These are phyloP conservation scores for Coemansia sp. DNA, from an alignment of 192 early-diverging fungal species.

Conservation along the genomic window DNA sequence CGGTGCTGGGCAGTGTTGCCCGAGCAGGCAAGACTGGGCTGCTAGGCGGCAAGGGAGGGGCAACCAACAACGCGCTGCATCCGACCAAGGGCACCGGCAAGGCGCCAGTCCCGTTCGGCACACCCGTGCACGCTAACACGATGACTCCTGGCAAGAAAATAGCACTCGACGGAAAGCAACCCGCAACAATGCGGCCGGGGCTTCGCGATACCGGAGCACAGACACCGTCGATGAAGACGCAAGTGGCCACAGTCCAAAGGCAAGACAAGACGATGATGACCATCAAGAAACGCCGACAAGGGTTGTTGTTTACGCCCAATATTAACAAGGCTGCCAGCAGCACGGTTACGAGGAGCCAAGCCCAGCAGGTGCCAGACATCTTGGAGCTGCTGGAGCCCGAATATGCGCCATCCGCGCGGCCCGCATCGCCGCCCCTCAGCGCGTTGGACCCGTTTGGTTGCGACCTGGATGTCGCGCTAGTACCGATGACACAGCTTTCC, in stretches of 20 bases:
- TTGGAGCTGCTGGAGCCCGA: constrained; percentile 35
- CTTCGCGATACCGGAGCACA: constrained; percentile 26
- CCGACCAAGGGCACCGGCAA: constrained; percentile 4
- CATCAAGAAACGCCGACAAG: constrained; percentile 20
- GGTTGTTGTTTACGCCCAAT: constrained; percentile 25
- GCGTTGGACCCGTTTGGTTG: constrained; percentile 33
- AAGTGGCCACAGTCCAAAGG: neutral
- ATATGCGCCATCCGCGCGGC: constrained; percentile 21
- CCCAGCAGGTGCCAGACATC: neutral
- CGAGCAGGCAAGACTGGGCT: constrained; percentile 31
- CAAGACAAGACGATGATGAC: constrained; percentile 1
- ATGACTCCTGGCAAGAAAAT: constrained; percentile 28
- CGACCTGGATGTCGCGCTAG: constrained; percentile 32
- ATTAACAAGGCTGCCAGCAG: neutral
- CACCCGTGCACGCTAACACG: constrained; percentile 14
- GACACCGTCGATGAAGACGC: constrained; percentile 23
- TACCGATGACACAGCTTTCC: constrained; percentile 38
- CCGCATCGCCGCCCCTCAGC: constrained; percentile 6
- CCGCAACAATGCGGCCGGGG: constrained; percentile 9
- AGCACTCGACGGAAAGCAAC: constrained; percentile 12
- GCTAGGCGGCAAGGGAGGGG: constrained; percentile 15
- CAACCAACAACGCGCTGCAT: neutral
- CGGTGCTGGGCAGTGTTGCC: constrained; percentile 19
- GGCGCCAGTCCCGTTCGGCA: constrained; percentile 18
- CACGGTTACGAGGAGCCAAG: neutral